Conservation (phyloP, 768 basidiomycete genomes). For the Pleurotus sapidus region DNA sequence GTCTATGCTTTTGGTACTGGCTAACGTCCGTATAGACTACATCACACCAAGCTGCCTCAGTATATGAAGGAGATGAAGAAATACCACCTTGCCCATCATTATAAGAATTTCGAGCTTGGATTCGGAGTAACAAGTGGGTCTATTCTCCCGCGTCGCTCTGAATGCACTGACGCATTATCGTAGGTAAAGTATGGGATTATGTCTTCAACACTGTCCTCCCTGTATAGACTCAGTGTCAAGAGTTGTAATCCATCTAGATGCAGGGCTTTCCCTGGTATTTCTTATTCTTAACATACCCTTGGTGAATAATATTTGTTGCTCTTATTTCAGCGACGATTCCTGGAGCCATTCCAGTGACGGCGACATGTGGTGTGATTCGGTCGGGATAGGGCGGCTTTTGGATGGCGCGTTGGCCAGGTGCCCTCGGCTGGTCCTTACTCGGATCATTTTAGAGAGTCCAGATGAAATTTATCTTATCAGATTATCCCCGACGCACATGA, state of each 20-base stretch:
- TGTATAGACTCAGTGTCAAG: conserved; percentile 33
- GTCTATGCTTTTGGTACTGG: not conserved
- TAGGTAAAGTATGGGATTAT: conserved; percentile 92
- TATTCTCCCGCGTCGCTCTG: conserved; percentile 1
- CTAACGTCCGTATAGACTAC: conserved; percentile 46
- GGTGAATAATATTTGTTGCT: too few relatives aligned
- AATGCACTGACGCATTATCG: not conserved
- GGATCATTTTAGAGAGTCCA: too few relatives aligned
- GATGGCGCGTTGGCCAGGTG: too few relatives aligned
- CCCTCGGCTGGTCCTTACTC: too few relatives aligned
- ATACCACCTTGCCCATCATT: conserved; percentile 97
- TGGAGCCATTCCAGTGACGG: too few relatives aligned
- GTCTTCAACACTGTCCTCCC: conserved; percentile 83
- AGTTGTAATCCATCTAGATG: too few relatives aligned
- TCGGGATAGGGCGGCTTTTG: too few relatives aligned
- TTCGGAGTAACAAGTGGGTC: conserved; percentile 90
- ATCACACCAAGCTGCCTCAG: conserved; percentile 81
- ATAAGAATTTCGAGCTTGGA: conserved; percentile 97
- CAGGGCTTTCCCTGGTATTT: too few relatives aligned
- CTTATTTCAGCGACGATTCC: too few relatives aligned
- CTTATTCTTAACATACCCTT: too few relatives aligned
- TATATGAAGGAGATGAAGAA: conserved; percentile 94
- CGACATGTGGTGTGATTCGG: too few relatives aligned
- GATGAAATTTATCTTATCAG: not conserved
- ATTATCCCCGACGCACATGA: not conserved